Evolutionary conservation across 1,139 yeast genomes (phyloP).

Genomic region (Zygosaccharomyces pseudobailii): DNA sequence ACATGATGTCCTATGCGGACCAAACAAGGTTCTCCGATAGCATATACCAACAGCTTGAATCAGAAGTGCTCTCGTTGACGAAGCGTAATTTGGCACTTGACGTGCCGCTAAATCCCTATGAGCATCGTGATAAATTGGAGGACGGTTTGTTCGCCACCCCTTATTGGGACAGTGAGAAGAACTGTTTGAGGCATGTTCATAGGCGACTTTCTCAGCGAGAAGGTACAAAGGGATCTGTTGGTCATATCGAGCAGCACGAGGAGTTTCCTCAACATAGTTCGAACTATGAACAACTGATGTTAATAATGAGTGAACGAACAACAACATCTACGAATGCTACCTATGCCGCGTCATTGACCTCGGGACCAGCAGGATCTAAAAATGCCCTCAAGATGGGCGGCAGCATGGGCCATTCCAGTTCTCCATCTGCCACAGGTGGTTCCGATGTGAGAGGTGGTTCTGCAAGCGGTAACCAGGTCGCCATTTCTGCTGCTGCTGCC

Average conservation of each 20-base stretch:
- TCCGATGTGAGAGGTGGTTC: conserved; percentile 12
- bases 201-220: conserved; percentile 45
- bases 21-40: conserved; percentile 71
- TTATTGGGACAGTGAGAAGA: conserved; percentile 39
- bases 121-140: conserved; percentile 43
- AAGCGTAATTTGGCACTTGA: conserved; percentile 70
- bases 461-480: conserved; percentile 17
- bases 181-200: conserved; percentile 42
- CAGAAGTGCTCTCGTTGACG: conserved; percentile 74
- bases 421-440: conserved; percentile 8
- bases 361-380: conserved; percentile 14
- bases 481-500: conserved; percentile 32
- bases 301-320: conserved; percentile 38
- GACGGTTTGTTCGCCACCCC: conserved; percentile 48
- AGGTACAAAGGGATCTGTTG: conserved; percentile 39
- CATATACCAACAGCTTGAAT: conserved; percentile 52
- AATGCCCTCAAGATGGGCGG: conserved; percentile 29
- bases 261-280: conserved; percentile 71
- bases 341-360: conserved; percentile 32
- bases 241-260: conserved; percentile 52
- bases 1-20: conserved; percentile 78
- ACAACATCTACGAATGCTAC: conserved; percentile 34
- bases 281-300: conserved; percentile 89
- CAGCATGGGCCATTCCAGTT: conserved; percentile 27
- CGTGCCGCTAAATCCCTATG: conserved; percentile 65